Percentiles rank a stretch among this genome's conserved stretches.
Conservation (phyloP, 2,329 filamentous ascomycete genomes). For the Elsinoe necatrix region DNA sequence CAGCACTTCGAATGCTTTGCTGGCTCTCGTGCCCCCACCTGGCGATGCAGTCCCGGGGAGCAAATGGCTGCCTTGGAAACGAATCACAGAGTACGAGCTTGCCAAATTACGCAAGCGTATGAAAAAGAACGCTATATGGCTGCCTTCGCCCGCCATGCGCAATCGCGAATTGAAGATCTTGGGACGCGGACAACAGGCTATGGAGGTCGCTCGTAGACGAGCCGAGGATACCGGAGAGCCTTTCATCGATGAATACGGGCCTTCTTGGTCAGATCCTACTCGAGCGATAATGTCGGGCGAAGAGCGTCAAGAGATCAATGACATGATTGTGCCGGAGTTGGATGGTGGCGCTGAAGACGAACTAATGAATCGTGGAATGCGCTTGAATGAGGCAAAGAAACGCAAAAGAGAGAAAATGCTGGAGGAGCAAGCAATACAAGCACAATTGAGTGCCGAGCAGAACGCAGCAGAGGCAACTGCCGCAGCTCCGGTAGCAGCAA, state of each 20-base stretch:
- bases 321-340: conserved; percentile 25
- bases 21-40: conserved; percentile 51
- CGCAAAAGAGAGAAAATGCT: conserved; percentile 55
- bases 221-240: conserved; percentile 57
- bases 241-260: conserved; percentile 52
- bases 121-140: conserved; percentile 88
- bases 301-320: conserved; percentile 29
- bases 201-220: conserved; percentile 47
- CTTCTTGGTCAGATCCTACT: conserved; percentile 29
- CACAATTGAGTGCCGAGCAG: conserved; percentile 28
- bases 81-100: conserved; percentile 60
- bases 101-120: conserved; percentile 69
- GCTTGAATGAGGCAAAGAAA: conserved; percentile 69
- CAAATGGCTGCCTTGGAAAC: conserved; percentile 54
- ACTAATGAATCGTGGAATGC: conserved; percentile 65
- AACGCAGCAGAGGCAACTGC: conserved; percentile 17
- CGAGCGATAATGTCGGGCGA: conserved; percentile 26
- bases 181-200: conserved; percentile 46
- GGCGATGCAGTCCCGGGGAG: conserved; percentile 52
- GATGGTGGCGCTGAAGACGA: conserved; percentile 47
- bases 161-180: conserved; percentile 65
- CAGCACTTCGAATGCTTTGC: conserved; percentile 54
- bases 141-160: conserved; percentile 78
- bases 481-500: background rate
- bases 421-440: conserved; percentile 37